Conservation (phyloP, 2,329 filamentous ascomycete species). For the Fusarium setosum region DNA sequence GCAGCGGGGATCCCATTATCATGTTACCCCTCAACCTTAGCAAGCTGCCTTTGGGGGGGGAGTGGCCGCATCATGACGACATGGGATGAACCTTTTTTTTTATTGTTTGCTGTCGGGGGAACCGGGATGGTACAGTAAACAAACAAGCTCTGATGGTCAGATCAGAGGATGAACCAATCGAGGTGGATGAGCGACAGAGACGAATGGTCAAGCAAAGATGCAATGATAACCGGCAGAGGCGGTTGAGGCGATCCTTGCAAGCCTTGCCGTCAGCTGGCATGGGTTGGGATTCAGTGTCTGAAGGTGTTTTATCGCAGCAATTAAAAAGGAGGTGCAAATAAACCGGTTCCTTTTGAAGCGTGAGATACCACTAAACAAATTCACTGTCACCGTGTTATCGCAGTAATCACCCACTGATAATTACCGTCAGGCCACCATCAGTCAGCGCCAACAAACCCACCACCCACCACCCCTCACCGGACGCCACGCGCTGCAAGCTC, state of each 20-base stretch:
- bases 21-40: not conserved
- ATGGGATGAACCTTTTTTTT: slow-evolving; percentile 3
- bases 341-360: too few species aligned
- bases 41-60: not conserved
- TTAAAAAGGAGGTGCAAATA: too few species aligned
- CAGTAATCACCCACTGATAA: too few species aligned
- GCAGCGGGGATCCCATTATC: too few species aligned
- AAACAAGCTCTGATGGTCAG: slow-evolving; percentile 2
- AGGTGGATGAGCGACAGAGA: not conserved
- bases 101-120: slow-evolving; percentile 21
- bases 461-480: too few species aligned
- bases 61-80: slow-evolving; percentile 19
- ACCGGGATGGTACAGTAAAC: slow-evolving; percentile 11
- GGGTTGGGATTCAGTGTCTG: slow-evolving; percentile 6
- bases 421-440: slow-evolving; percentile 1
- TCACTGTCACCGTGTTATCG: not conserved
- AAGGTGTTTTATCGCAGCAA: not conserved
- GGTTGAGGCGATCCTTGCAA: slow-evolving; percentile 3
- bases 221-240: not conserved
- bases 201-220: not conserved
- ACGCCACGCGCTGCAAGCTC: not conserved
- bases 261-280: slow-evolving; percentile 14
- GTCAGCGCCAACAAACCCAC: not conserved
- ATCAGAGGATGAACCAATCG: too few species aligned
- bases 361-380: too few species aligned